Evolutionary conservation across 495 filamentous ascomycete genomes (phyloP), one percentile per base, ranked within the genome.

Genomic region (Hyaloscypha bicolor): DNA sequence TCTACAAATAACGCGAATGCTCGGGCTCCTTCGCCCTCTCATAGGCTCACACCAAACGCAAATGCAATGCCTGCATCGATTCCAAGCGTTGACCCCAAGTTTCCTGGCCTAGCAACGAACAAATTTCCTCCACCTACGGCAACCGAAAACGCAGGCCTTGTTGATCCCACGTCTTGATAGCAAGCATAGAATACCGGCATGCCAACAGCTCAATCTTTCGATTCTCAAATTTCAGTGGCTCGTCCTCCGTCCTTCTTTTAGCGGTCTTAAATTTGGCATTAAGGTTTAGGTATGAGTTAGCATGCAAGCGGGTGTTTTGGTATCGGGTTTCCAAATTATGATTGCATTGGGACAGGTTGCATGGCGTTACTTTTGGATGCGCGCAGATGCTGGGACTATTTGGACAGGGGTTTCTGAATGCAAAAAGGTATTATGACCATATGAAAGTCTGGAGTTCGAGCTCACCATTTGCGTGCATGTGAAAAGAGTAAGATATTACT

Each of bases 41-140:
- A 56, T 6, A 60, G 60, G 33, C 35, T 67, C 19, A 31, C 67
- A 25, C 56, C 60, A 4, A 67, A 53, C 33, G 64, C 29, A 16
- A 62, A 72, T 61, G 29, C 60, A 11, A 66, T 65, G 62, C 65
- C 69, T 60, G 69, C 56, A 19, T 39, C 67, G 9, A 65, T 72
- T 45, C 61, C 60, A 32, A 69, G 59, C 37, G 56, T 68, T 6
- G 58, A 66, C 6, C 65, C 67, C 12, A 65, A 73, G 53, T 65
- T 69, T 45, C 67, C 64, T 9, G 52, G 63, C 31, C 4, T 56
- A 12, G 19, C 55, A 39, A 31, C 33, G 51, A 68, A 42, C 35
- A 51, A 57, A 25, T 69, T 65, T 31, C 67, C 67, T 25, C n/a
- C 31, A 48, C 35, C 66, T 0, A 53, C 14, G 9, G 30, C 67